Percentiles rank a stretch among this genome's conserved stretches.
phyloP scores from a whole-genome alignment of 108 stramenopile species.

The Fragilaria crotonensis region DNA sequence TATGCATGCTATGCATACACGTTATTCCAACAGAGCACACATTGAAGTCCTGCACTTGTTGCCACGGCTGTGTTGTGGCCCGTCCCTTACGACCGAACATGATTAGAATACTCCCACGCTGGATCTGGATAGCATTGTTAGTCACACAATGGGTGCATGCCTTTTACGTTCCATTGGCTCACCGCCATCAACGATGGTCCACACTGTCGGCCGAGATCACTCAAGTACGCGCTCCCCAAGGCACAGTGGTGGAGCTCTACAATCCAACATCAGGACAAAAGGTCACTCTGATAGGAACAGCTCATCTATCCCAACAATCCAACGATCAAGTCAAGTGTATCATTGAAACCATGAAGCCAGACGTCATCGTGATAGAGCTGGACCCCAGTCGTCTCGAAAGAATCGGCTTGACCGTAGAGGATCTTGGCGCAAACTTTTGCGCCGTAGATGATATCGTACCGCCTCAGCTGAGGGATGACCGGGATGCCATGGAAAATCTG shows the following conservation, averaged over 20 bases:
- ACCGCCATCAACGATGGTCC: too few species aligned
- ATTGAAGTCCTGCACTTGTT: too few species aligned
- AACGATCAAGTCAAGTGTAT: slow-evolving; percentile 21
- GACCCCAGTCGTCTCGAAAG: slow-evolving; percentile 20
- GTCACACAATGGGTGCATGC: too few species aligned
- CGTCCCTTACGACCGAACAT: too few species aligned
- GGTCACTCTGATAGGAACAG: slow-evolving; percentile 31
- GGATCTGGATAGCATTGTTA: too few species aligned
- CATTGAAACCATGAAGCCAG: slow-evolving; percentile 23
- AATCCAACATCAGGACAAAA: slow-evolving; percentile 1
- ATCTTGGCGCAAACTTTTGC: slow-evolving; percentile 5
- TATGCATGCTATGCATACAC: too few species aligned
- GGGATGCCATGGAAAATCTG: neutral
- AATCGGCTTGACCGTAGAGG: slow-evolving; percentile 13
- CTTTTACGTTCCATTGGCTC: too few species aligned
- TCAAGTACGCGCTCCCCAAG: too few species aligned
- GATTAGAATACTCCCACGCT: too few species aligned
- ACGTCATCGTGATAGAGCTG: slow-evolving; percentile 29
- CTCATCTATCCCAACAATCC: slow-evolving; percentile 20
- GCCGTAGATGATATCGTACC: slow-evolving; percentile 16
- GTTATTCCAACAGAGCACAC: too few species aligned
- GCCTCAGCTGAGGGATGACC: slow-evolving; percentile 2
- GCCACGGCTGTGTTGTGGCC: too few species aligned
- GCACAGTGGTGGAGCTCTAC: neutral
- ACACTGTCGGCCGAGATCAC: too few species aligned